Evolutionary conservation across 371 early-diverging fungal species (phyloP), one percentile per base, ranked within the genome.

Genomic region (Mucor irregularis): DNA sequence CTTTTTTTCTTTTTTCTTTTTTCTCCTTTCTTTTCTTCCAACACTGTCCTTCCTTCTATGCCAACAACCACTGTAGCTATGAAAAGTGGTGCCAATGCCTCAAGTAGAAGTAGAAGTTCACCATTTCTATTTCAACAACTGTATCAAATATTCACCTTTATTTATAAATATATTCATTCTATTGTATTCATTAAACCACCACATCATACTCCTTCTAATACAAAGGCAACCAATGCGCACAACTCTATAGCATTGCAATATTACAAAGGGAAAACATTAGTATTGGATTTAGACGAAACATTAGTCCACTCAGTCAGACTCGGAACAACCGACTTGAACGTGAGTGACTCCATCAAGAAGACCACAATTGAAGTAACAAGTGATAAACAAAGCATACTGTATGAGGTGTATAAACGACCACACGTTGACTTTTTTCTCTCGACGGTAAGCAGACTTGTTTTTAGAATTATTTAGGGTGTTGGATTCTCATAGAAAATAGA

Each of bases 261-360:
- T 38, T 75, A 71, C 47, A 68, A 68, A 43, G 64, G 62, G 42
- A 96, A 96, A 69, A 95, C 92, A 5, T 73, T 98, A 29, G 95
- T 96, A 4, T 73, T 98, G 53, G 99, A 98, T 78, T 76, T 98
- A 45, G 99, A 98, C 63, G 96, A 97, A 71, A 97, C 98, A 1
- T 80, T 98, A 45, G 92, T 98, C n/a, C 97, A 97, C 71, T 92
- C 96, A 34, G 68, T 72, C 22, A 56, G 72, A 11, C 45, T 72
- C 6, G 68, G 68, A 2, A 60, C 68, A n/a, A 51, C 31, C 30
- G 61, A 56, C 22, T 38, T 50, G 7, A 34, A 38, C 19, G 47
- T 58, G 0, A 60, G 38, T 31, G 33, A 47, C 5, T 64, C 63
- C 1, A 68, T 72, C 42, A 67, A 67, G 25, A 57, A 61, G 31